These are phyloP conservation scores for Debaryomyces hansenii DNA, from an alignment of 805 yeast genomes.

Conservation along the genomic window DNA sequence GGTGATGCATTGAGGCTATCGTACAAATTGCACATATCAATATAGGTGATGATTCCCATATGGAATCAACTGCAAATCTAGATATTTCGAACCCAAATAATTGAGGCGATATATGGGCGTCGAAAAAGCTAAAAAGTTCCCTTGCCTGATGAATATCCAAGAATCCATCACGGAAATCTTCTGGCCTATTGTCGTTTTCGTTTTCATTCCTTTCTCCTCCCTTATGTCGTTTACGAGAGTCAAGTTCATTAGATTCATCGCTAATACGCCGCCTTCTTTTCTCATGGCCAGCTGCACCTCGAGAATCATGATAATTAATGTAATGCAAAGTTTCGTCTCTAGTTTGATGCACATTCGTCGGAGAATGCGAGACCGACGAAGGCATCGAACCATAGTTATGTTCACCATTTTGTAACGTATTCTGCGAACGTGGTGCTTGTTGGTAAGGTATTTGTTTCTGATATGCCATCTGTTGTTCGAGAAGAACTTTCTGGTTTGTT, in stretches of 20 bases:
- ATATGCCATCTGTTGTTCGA: not conserved
- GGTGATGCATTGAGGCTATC: slow-evolving; percentile 63
- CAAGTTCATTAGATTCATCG: not conserved
- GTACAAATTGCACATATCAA: slow-evolving; percentile 60
- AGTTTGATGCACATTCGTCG: not conserved
- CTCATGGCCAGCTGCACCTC: not conserved
- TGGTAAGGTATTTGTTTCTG: not conserved
- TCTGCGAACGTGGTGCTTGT: not conserved
- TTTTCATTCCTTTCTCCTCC: not conserved
- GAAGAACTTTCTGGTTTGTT: slow-evolving; percentile 27
- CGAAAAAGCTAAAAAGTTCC: slow-evolving; percentile 53
- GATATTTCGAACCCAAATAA: slow-evolving; percentile 65
- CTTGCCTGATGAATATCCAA: slow-evolving; percentile 41
- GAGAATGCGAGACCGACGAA: not conserved
- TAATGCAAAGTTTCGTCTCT: not conserved
- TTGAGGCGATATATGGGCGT: slow-evolving; percentile 58
- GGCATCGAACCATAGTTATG: not conserved
- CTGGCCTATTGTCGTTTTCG: slow-evolving; percentile 7
- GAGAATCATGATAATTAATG: not conserved
- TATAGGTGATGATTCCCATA: slow-evolving; percentile 59
- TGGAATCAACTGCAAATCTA: slow-evolving; percentile 44
- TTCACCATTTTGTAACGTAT: not conserved
- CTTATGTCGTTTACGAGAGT: not conserved
- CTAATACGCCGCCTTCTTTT: not conserved
- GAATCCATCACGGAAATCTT: slow-evolving; percentile 39